Conservation (phyloP, 805 yeast genomes). For the Candida alai region DNA sequence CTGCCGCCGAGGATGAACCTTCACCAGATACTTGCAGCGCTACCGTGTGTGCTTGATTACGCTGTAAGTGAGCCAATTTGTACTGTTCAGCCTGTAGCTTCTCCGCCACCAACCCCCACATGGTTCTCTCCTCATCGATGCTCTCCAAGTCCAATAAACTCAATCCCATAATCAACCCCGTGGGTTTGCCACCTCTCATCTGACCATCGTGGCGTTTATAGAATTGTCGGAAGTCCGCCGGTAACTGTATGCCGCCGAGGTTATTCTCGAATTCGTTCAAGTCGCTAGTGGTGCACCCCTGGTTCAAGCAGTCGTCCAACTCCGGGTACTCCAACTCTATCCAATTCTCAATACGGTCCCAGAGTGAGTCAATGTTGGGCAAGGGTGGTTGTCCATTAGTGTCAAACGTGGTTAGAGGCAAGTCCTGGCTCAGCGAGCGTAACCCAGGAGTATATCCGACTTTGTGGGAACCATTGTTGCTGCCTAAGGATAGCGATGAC, state of each 20-base stretch:
- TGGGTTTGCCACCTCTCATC: slow-evolving; percentile 42
- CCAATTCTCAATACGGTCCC: slow-evolving; percentile 42
- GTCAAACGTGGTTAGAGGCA: slow-evolving; percentile 43
- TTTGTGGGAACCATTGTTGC: slow-evolving; percentile 12
- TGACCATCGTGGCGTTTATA: slow-evolving; percentile 46
- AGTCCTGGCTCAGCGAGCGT: slow-evolving; percentile 41
- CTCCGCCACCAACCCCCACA: slow-evolving; percentile 41
- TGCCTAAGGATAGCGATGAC: slow-evolving; percentile 28
- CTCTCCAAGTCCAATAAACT: slow-evolving; percentile 40
- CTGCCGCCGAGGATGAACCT: slow-evolving; percentile 15
- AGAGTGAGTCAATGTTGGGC: slow-evolving; percentile 41
- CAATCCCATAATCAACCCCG: slow-evolving; percentile 43
- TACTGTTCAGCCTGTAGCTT: slow-evolving; percentile 36
- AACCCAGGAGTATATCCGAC: slow-evolving; percentile 41
- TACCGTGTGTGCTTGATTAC: slow-evolving; percentile 13
- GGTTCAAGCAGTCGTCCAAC: slow-evolving; percentile 39
- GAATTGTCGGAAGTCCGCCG: slow-evolving; percentile 41
- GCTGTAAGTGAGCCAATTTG: slow-evolving; percentile 24
- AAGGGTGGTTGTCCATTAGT: slow-evolving; percentile 48
- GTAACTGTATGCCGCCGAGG: slow-evolving; percentile 37
- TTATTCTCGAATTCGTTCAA: slow-evolving; percentile 45
- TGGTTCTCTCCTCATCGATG: slow-evolving; percentile 37
- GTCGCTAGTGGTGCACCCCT: slow-evolving; percentile 43
- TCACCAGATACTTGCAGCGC: slow-evolving; percentile 5
- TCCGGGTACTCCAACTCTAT: slow-evolving; percentile 46